These are phyloP conservation scores for Apiotrichum gamsii DNA, from an alignment of 1,284 basidiomycete genomes.

Conservation along the genomic window DNA sequence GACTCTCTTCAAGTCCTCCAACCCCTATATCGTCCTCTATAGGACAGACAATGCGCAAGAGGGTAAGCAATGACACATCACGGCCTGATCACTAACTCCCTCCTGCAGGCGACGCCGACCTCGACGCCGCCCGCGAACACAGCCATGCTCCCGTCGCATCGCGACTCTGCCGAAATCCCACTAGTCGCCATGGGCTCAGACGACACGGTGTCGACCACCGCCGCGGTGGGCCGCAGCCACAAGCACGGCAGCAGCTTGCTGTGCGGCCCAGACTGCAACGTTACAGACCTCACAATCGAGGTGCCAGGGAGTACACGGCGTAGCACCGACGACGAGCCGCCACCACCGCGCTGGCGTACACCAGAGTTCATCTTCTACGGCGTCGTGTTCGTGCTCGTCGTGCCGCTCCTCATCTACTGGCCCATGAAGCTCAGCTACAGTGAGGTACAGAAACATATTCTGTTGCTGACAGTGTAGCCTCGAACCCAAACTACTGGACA, in stretches of 20 bases:
- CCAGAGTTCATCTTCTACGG: slow-evolving; percentile 78
- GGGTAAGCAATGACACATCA: too few relatives aligned
- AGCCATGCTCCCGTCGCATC: too few relatives aligned
- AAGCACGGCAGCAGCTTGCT: background rate
- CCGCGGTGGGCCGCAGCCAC: background rate
- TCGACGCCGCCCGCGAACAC: too few relatives aligned
- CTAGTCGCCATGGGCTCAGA: too few relatives aligned
- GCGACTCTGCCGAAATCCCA: too few relatives aligned
- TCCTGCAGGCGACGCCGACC: too few relatives aligned
- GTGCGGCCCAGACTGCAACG: background rate
- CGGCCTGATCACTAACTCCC: too few relatives aligned
- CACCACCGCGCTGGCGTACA: slow-evolving; percentile 62
- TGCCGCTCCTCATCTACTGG: slow-evolving; percentile 74
- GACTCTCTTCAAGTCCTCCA: too few relatives aligned
- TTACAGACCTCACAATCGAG: slow-evolving; percentile 35
- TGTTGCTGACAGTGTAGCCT: slow-evolving; percentile 1
- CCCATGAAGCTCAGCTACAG: slow-evolving; percentile 70
- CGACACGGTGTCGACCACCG: too few relatives aligned
- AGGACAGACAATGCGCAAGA: too few relatives aligned
- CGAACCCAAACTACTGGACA: slow-evolving; percentile 64
- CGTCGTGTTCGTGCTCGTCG: slow-evolving; percentile 56
- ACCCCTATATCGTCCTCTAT: too few relatives aligned
- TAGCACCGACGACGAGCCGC: slow-evolving; percentile 3
- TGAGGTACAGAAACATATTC: slow-evolving; percentile 49
- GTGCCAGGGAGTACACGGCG: slow-evolving; percentile 24